Conservation (phyloP, 2,329 filamentous ascomycete genomes). For the Neofusicoccum ribis region DNA sequence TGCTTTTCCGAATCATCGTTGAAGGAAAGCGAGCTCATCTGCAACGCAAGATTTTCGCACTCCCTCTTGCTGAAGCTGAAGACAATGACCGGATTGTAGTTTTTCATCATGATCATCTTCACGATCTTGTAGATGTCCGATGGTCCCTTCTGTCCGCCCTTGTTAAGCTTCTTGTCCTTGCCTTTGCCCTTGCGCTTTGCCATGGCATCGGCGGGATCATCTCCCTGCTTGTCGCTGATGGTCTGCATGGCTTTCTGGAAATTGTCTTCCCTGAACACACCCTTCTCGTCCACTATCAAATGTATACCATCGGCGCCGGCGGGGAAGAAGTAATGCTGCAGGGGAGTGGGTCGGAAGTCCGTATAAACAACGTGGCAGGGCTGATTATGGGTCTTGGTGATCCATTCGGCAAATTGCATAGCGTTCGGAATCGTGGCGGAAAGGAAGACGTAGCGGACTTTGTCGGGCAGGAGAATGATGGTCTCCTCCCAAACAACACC, state of each 20-base stretch:
- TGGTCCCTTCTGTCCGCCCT: conserved; percentile 68
- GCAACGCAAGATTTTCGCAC: conserved; percentile 85
- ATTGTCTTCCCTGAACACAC: conserved; percentile 92
- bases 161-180: conserved; percentile 89
- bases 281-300: conserved; percentile 94
- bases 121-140: conserved; percentile 97
- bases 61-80: conserved; percentile 99
- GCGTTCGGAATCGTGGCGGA: conserved; percentile 98
- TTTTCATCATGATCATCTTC: conserved; percentile 97
- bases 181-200: conserved; percentile 83
- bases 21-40: conserved; percentile 85
- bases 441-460: conserved; percentile 97
- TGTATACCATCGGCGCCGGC: conserved; percentile 90
- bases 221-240: conserved; percentile 83
- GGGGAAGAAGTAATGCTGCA: conserved; percentile 98
- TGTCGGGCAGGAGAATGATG: conserved; percentile 95
- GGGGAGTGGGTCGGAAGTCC: conserved; percentile 91
- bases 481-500: conserved; percentile 99
- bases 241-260: conserved; percentile 94
- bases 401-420: conserved; percentile 99
- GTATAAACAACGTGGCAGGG: conserved; percentile 99
- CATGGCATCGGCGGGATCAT: conserved; percentile 75
- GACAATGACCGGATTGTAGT: conserved; percentile 96
- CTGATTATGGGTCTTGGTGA: conserved; percentile 95
- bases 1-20: conserved; percentile 95